These are phyloP conservation scores for Dendrobium nobile DNA, from an alignment of 106 monocot species.

Conservation along the genomic window DNA sequence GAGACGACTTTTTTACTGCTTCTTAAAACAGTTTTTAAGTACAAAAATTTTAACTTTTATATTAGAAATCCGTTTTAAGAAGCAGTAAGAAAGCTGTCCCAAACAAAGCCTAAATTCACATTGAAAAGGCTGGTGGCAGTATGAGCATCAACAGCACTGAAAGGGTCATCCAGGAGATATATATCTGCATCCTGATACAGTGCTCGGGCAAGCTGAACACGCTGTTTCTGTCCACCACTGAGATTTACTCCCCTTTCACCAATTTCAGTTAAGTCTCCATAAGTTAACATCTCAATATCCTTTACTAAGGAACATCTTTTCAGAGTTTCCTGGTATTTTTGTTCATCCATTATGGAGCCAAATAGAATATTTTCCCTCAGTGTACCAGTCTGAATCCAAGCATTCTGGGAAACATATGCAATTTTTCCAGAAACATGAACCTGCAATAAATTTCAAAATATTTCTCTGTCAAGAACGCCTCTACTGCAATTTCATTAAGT, in stretches of 20 bases:
- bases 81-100: no score
- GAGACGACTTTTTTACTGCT: no score
- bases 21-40: no score
- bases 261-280: conserved; percentile 89
- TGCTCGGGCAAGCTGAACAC: conserved; percentile 91
- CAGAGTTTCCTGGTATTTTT: conserved; percentile 70
- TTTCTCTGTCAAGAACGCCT: background rate
- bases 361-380: conserved; percentile 80
- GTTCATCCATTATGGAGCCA: conserved; percentile 58
- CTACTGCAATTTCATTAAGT: background rate
- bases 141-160: conserved; percentile 98
- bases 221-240: conserved; percentile 98
- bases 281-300: conserved; percentile 76
- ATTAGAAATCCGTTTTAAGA: no score
- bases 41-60: no score
- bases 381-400: conserved; percentile 94
- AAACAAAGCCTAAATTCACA: conserved; percentile 24
- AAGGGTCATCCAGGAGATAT: conserved; percentile 96
- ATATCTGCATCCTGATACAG: conserved; percentile 90
- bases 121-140: conserved; percentile 87
- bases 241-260: conserved; percentile 97
- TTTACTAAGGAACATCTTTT: conserved; percentile 81
- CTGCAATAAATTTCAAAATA: conserved; percentile 25
- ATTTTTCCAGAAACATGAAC: conserved; percentile 68
- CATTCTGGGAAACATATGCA: conserved; percentile 90